phyloP scores from a whole-genome alignment of 495 filamentous ascomycete species.

The Aspergillus indologenus region DNA sequence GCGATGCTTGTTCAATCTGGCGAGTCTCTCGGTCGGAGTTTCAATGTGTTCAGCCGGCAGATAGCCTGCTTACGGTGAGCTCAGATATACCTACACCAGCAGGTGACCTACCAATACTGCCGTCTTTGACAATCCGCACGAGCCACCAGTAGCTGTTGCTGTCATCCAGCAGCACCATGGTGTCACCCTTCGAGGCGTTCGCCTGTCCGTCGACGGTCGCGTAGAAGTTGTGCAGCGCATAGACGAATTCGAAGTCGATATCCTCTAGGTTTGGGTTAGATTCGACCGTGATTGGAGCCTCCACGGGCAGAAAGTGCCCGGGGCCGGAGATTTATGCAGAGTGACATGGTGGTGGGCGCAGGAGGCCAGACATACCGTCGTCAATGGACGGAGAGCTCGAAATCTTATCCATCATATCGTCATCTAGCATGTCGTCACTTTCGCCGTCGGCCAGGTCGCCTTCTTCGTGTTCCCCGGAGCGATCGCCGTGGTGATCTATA shows the following conservation, averaged over 20 bases:
- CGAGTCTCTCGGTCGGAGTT: slow-evolving; percentile 91
- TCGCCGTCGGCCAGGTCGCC: slow-evolving; percentile 71
- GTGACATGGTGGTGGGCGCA: slow-evolving; percentile 6
- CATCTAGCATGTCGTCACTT: slow-evolving; percentile 74
- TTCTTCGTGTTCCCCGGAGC: slow-evolving; percentile 42
- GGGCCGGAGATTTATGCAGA: no score
- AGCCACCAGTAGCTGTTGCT: slow-evolving; percentile 99
- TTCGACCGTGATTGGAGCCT: slow-evolving; percentile 51
- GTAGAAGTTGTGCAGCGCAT: slow-evolving; percentile 95
- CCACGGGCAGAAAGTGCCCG: neutral
- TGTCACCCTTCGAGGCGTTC: slow-evolving; percentile 97
- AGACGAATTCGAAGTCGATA: slow-evolving; percentile 99
- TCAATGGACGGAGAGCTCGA: slow-evolving; percentile 97
- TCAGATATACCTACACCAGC: neutral
- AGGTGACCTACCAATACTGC: slow-evolving; percentile 76
- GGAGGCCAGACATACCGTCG: slow-evolving; percentile 72
- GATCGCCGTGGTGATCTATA: slow-evolving; percentile 41
- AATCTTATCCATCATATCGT: slow-evolving; percentile 94
- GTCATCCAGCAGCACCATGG: slow-evolving; percentile 99
- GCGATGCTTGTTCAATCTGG: slow-evolving; percentile 92
- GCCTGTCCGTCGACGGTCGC: slow-evolving; percentile 98
- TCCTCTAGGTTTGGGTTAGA: slow-evolving; percentile 66
- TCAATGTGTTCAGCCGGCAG: slow-evolving; percentile 98
- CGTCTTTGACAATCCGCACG: slow-evolving; percentile 93
- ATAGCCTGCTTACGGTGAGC: slow-evolving; percentile 62